Evolutionary conservation across 257 asterid genomes (phyloP), one percentile per base, ranked within the genome.

Genomic region (Galeopsis tetrahit): DNA sequence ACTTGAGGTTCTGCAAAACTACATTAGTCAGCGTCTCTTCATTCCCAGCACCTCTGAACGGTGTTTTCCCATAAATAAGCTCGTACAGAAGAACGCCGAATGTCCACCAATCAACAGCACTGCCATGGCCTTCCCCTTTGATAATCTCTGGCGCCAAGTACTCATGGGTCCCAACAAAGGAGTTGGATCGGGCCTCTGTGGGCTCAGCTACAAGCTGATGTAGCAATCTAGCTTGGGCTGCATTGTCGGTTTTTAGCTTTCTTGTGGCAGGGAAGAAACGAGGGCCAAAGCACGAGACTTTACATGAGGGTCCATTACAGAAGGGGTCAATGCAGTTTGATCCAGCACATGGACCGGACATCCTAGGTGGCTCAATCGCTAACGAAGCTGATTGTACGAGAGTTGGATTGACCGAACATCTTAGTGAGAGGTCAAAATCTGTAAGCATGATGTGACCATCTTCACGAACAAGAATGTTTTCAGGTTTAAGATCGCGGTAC

Each of bases 51-150:
- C 95, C 95, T 81, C 82, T 88, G 59, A 88, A 88, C 6, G 92
- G 95, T 17, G 95, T 88, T 82, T 78, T 84, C 33, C 92, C 92
- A 7, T 83, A 88, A 13, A 88, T 84, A 69, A 89, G 93, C 82
- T 89, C 93, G 17, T 87, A 89, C 2, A 89, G 84, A 35, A 89
- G 84, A 62, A 89, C 79, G 1, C 93, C 96, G 0, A 89, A 77
- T 2, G 91, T 89, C 96, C 96, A 89, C 96, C 96, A 89, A 74
- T 89, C 96, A 11, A 89, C 93, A 4, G 93, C 93, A 58, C 93
- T 87, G 17, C 96, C 96, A 2, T 89, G 96, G 7, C 96, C 92
- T 14, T 84, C 96, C 0, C 89, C 93, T 77, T 85, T 85, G 67
- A 88, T 83, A n/a, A 88, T 86, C 82, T 88, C 95, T 0, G 95